Evolutionary conservation across 805 yeast genomes (phyloP).

Genomic region (Phaffomyces opuntiae): DNA sequence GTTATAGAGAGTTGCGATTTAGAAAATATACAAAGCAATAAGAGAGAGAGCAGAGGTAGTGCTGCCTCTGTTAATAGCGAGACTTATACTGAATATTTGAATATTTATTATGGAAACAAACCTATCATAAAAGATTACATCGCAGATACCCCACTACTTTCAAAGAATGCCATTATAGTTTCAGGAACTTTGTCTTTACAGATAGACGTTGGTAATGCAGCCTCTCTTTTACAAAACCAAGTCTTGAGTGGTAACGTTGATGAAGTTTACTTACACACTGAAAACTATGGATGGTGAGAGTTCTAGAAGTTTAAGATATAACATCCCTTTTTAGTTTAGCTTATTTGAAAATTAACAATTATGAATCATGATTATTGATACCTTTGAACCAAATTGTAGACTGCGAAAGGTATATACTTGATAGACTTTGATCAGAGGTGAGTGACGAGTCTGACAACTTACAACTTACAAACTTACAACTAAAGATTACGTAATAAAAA

Average conservation of each 20-base stretch:
- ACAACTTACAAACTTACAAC: too few relatives aligned
- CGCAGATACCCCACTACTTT: background rate
- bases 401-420: background rate
- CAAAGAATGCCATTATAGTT: constrained; percentile 34
- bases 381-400: background rate
- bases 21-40: background rate
- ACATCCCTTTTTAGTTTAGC: too few relatives aligned
- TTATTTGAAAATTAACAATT: too few relatives aligned
- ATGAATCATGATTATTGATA: too few relatives aligned
- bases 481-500: too few relatives aligned
- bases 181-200: constrained; percentile 41
- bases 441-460: too few relatives aligned
- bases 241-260: constrained; percentile 24
- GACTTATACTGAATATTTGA: background rate
- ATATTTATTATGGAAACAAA: constrained; percentile 8
- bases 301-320: too few relatives aligned
- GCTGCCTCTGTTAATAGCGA: background rate
- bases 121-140: constrained; percentile 11
- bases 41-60: background rate
- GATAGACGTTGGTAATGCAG: constrained; percentile 30
- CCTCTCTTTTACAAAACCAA: constrained; percentile 34
- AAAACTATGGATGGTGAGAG: constrained; percentile 38
- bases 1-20: too few relatives aligned
- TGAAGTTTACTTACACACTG: constrained; percentile 46
- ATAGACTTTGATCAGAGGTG: too few relatives aligned